Evolutionary conservation across 202 grass and related monocot genomes (phyloP).

Genomic region (Schoenoplectus triqueter): DNA sequence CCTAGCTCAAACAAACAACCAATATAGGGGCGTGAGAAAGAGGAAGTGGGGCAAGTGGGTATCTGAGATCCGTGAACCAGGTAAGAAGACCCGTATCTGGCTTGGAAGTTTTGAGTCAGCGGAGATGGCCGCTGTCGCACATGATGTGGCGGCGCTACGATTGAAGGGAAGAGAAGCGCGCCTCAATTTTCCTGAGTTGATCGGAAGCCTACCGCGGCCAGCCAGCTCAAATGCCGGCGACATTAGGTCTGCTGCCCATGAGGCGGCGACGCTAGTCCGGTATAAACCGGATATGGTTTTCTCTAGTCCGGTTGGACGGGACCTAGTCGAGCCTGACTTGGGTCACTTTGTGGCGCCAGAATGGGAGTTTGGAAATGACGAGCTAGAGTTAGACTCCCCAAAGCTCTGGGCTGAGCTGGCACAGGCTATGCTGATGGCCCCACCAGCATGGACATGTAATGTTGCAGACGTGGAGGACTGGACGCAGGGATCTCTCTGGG

Average conservation of each 20-base stretch:
- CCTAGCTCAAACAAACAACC: slow-evolving; percentile 29
- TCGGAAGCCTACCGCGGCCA: slow-evolving; percentile 60
- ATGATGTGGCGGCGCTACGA: slow-evolving; percentile 78
- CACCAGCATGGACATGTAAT: slow-evolving; percentile 64
- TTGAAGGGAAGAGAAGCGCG: slow-evolving; percentile 64
- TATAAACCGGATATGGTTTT: slow-evolving; percentile 47
- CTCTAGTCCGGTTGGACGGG: neutral
- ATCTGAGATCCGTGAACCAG: slow-evolving; percentile 92
- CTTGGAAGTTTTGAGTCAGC: slow-evolving; percentile 92
- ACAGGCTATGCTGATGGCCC: slow-evolving; percentile 80
- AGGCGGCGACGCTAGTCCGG: slow-evolving; percentile 62
- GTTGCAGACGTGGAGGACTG: slow-evolving; percentile 63
- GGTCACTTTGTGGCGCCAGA: neutral
- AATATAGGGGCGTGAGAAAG: slow-evolving; percentile 88
- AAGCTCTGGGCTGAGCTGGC: slow-evolving; percentile 89
- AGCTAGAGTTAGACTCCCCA: slow-evolving; percentile 62
- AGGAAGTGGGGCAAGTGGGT: slow-evolving; percentile 98
- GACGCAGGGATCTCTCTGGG: slow-evolving; percentile 67
- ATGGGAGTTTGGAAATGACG: slow-evolving; percentile 46
- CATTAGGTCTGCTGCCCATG: slow-evolving; percentile 77
- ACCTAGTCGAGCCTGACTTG: neutral
- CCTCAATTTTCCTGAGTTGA: slow-evolving; percentile 75
- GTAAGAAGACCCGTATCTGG: slow-evolving; percentile 98
- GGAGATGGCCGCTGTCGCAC: slow-evolving; percentile 94
- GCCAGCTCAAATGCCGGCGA: slow-evolving; percentile 68